These are phyloP conservation scores for Sergeia podlipaevii DNA, from an alignment of 208 protist species.

Conservation along the genomic window DNA sequence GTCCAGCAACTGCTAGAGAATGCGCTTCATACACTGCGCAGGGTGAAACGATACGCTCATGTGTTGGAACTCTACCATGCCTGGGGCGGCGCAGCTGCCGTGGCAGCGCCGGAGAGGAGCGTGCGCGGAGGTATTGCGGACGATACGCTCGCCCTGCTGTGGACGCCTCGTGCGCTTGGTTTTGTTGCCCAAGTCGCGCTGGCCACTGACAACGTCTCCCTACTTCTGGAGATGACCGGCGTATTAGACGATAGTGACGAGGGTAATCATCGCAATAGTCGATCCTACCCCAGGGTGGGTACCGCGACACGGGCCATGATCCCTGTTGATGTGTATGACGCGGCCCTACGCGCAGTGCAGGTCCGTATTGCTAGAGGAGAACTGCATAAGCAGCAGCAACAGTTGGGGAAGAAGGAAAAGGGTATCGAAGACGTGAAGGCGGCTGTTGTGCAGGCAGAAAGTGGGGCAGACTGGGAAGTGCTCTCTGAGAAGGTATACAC, in stretches of 20 bases:
- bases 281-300: not conserved
- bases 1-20: constrained; percentile 33
- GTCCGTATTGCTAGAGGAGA: too few species aligned
- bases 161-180: constrained; percentile 31
- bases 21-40: constrained; percentile 43
- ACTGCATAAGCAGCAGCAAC: constrained; percentile 3
- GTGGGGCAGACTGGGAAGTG: not conserved
- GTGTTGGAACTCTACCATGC: constrained; percentile 30
- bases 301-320: not conserved
- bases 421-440: too few species aligned
- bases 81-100: not conserved
- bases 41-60: constrained; percentile 35
- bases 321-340: constrained; percentile 54
- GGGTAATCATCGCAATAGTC: not conserved
- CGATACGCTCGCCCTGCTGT: too few species aligned
- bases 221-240: constrained; percentile 36
- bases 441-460: too few species aligned
- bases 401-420: too few species aligned
- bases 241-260: not conserved
- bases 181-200: constrained; percentile 63
- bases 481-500: constrained; percentile 23
- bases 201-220: constrained; percentile 24
- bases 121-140: constrained; percentile 12
- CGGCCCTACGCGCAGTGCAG: constrained; percentile 15
- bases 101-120: not conserved